A percentile compares a stretch with the other conserved stretches of the same genome.
phyloP scores from a whole-genome alignment of 2,329 filamentous ascomycete species.

The Aspergillus pseudoterreus region DNA sequence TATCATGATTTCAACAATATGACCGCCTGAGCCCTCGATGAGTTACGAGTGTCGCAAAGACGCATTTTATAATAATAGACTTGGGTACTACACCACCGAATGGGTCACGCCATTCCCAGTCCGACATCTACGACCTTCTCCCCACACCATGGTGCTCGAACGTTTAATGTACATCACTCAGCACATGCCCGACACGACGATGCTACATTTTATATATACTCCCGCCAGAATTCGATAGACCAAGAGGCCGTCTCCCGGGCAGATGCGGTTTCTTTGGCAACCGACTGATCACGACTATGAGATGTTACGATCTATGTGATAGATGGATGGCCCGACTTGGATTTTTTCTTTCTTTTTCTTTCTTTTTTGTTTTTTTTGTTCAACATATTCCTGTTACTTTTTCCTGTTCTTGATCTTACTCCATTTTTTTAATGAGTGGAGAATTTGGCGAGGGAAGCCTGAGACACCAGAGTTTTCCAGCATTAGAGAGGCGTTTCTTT shows the following conservation, averaged over 20 bases:
- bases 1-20: conserved; percentile 1
- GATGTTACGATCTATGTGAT: conserved; percentile 41
- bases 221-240: conserved; percentile 8
- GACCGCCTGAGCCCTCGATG: neutral
- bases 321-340: conserved; percentile 34
- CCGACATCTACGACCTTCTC: neutral
- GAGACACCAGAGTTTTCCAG: conserved; percentile 20
- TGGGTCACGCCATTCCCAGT: neutral
- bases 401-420: conserved; percentile 8
- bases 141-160: neutral
- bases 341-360: no score
- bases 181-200: conserved; percentile 1
- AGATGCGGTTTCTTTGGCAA: conserved; percentile 15
- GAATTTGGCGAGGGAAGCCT: conserved; percentile 13
- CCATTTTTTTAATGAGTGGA: conserved; percentile 2
- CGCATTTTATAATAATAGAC: neutral
- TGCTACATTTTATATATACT: conserved; percentile 5
- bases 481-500: conserved; percentile 24
- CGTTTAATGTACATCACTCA: neutral
- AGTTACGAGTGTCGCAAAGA: neutral
- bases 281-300: conserved; percentile 30
- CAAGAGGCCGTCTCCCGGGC: neutral
- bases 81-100: neutral
- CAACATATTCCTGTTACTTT: conserved; percentile 10
- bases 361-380: no score